phyloP scores from a whole-genome alignment of 2,329 filamentous ascomycete species.

The Tolypocladium amazonense region DNA sequence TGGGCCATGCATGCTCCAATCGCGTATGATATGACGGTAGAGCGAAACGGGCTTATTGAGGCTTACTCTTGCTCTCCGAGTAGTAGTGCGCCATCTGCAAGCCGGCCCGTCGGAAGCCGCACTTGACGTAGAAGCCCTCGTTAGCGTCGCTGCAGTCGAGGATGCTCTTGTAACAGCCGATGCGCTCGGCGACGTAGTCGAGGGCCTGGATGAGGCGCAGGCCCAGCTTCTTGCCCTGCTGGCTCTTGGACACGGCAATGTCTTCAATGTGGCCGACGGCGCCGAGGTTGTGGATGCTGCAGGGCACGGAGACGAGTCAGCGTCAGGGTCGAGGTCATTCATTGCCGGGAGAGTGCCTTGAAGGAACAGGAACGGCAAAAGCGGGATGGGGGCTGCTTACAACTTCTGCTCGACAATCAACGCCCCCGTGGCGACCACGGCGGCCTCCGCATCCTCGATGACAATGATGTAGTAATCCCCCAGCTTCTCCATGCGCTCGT shows the following conservation, averaged over 20 bases:
- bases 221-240: constrained; percentile 95
- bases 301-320: background rate
- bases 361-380: too few species aligned
- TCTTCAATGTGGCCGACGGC: constrained; percentile 94
- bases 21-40: background rate
- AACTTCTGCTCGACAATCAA: constrained; percentile 92
- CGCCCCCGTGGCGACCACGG: constrained; percentile 82
- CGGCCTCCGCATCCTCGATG: constrained; percentile 58
- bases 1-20: background rate
- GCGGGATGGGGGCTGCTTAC: constrained; percentile 36
- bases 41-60: constrained; percentile 11
- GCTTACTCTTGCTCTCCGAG: constrained; percentile 44
- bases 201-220: constrained; percentile 88
- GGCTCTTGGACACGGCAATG: constrained; percentile 87
- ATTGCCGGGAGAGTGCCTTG: too few species aligned
- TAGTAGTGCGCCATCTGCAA: constrained; percentile 98
- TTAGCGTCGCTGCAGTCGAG: constrained; percentile 94
- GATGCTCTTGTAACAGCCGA: constrained; percentile 96
- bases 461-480: constrained; percentile 80
- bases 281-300: constrained; percentile 68
- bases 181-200: constrained; percentile 75
- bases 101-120: constrained; percentile 84
- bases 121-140: constrained; percentile 97
- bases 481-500: constrained; percentile 67
- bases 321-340: constrained; percentile 4